Evolutionary conservation across 179 eudicot genomes (phyloP).

Genomic region (Gypsophila paniculata): DNA sequence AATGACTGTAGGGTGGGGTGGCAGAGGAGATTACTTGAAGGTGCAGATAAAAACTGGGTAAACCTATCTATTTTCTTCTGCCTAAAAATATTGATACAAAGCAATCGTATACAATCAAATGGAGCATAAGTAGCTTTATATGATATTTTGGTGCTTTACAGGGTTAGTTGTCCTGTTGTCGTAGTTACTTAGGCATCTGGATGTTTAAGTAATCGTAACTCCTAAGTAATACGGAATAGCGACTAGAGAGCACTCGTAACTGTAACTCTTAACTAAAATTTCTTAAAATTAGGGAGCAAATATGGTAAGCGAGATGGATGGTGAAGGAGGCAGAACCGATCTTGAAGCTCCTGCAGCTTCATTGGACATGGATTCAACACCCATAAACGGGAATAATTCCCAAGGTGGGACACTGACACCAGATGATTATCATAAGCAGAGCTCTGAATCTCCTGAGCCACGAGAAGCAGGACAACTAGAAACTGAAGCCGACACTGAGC

Average conservation of each 20-base stretch:
- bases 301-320: conserved; percentile 58
- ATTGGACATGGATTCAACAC: conserved; percentile 54
- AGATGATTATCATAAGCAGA: conserved; percentile 61
- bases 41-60: too few relatives aligned
- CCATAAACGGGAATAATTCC: conserved; percentile 47
- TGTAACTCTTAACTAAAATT: background rate
- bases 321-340: conserved; percentile 57
- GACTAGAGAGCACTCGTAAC: background rate
- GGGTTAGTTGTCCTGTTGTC: background rate
- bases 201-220: background rate
- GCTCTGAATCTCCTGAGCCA: conserved; percentile 61
- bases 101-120: background rate
- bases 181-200: background rate
- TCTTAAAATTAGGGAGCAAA: conserved; percentile 38
- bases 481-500: conserved; percentile 49
- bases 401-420: conserved; percentile 54
- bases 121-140: background rate
- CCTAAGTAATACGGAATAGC: background rate
- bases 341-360: conserved; percentile 52
- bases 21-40: too few relatives aligned
- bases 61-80: too few relatives aligned
- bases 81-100: too few relatives aligned
- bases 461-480: conserved; percentile 78
- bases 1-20: too few relatives aligned
- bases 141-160: background rate